Evolutionary conservation across 2,329 filamentous ascomycete genomes (phyloP), one percentile per base, ranked within the genome.

Genomic region (Lecanicillium sp.): DNA sequence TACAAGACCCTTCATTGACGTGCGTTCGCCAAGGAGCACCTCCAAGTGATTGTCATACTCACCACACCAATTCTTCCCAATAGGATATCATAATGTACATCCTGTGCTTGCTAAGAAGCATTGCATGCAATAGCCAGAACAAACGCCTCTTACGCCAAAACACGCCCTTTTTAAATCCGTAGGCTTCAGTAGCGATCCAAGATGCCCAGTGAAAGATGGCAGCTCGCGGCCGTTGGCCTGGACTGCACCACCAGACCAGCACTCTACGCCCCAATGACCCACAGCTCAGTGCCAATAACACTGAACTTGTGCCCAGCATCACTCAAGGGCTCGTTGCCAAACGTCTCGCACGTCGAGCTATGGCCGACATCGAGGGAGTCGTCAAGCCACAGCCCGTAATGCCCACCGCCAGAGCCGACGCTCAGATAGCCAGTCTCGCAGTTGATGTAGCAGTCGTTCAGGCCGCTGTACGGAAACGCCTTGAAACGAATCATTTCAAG

Each of bases 401-500:
- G 84, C 1, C 92, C 90, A 50, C 95, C 88, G 31, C 72, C 87
- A 40, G 87, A 90, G 10, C 92, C 92, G 15, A 97, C 73, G 53
- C 85, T 92, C 12, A 98, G 62, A 57, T 85, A 97, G 17, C 81
- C 77, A 3, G 78, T 71, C 62, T 97, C 88, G 62, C 90, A 97
- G 53, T 94, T 84, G 49, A 97, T 92, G 68, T 90, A 87, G 58
- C 94, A 98, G 60, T 97, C 92, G 59, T 98, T 97, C 29, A 94
- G 77, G 5, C 92, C 92, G 41, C 85, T 94, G 56, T 96, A 97
- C 0, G 90, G 89, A 53, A 97, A 98, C 0, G 90, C 90, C 63
- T 95, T 96, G 73, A 98, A 98, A 15, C 92, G 80, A 49, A 97
- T 87, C 18, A 79, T 74, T 45, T 90, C 85, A 4, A 48, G 45